Conservation (phyloP, 805 yeast genomes). For the Lachancea cidri region DNA sequence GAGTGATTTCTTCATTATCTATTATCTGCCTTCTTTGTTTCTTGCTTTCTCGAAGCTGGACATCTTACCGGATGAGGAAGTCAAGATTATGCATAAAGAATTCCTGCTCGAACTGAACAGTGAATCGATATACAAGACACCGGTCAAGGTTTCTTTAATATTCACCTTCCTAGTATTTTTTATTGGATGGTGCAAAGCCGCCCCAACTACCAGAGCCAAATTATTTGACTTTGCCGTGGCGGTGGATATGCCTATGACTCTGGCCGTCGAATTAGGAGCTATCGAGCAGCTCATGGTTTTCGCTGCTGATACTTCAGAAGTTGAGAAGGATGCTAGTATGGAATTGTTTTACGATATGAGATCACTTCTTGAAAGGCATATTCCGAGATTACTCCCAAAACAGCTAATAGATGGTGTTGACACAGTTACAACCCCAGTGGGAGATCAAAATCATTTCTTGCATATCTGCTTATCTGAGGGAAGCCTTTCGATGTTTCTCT, state of each 20-base stretch:
- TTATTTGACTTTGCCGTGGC: slow-evolving; percentile 50
- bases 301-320: slow-evolving; percentile 49
- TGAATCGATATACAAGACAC: slow-evolving; percentile 41
- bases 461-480: slow-evolving; percentile 22
- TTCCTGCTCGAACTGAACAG: slow-evolving; percentile 36
- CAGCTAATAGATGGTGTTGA: slow-evolving; percentile 45
- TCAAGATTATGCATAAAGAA: slow-evolving; percentile 34
- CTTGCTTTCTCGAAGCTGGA: slow-evolving; percentile 38
- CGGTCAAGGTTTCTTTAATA: slow-evolving; percentile 44
- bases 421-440: background rate
- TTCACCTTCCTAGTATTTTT: slow-evolving; percentile 52
- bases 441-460: slow-evolving; percentile 8
- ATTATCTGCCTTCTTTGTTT: slow-evolving; percentile 59
- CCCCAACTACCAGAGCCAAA: slow-evolving; percentile 36
- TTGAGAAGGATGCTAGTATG: slow-evolving; percentile 36
- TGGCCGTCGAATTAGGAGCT: slow-evolving; percentile 59
- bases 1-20: slow-evolving; percentile 60
- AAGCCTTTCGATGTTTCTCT: slow-evolving; percentile 32
- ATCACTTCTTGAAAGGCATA: slow-evolving; percentile 57
- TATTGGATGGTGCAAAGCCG: slow-evolving; percentile 61
- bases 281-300: slow-evolving; percentile 60
- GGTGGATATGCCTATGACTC: slow-evolving; percentile 55
- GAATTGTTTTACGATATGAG: slow-evolving; percentile 60
- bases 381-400: slow-evolving; percentile 52
- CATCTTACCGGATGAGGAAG: slow-evolving; percentile 35